These are phyloP conservation scores for Pythium angustatum DNA, from an alignment of 352 stramenopile genomes.

Conservation along the genomic window DNA sequence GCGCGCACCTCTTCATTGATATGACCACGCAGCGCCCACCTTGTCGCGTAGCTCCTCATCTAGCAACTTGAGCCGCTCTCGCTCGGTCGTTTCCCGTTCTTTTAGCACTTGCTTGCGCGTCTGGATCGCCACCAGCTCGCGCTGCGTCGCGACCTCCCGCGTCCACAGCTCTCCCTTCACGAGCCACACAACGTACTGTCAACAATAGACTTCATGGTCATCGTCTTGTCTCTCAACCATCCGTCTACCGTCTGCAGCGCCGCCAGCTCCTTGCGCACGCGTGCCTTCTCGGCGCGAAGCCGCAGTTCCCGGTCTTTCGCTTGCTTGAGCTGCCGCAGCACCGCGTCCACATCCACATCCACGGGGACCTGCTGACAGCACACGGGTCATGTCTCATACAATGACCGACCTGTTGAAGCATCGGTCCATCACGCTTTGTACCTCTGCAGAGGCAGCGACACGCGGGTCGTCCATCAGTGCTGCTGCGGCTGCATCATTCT, in stretches of 20 bases:
- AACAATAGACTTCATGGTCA: neutral
- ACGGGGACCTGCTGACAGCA: no score
- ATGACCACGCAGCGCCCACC: no score
- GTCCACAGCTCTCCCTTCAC: slow-evolving; percentile 41
- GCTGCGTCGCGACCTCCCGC: slow-evolving; percentile 45
- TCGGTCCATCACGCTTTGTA: no score
- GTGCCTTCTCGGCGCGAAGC: slow-evolving; percentile 70
- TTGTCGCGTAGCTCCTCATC: slow-evolving; percentile 36
- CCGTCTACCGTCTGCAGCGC: slow-evolving; percentile 49
- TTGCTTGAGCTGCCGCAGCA: slow-evolving; percentile 52
- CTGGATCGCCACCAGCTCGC: slow-evolving; percentile 44
- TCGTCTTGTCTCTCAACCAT: no score
- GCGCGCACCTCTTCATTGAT: no score
- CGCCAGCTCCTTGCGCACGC: slow-evolving; percentile 53
- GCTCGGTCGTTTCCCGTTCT: slow-evolving; percentile 35
- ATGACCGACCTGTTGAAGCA: no score
- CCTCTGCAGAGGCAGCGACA: no score
- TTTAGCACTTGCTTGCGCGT: slow-evolving; percentile 40
- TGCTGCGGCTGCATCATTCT: no score
- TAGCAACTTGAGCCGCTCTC: slow-evolving; percentile 35
- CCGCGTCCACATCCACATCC: slow-evolving; percentile 54
- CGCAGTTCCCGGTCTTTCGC: slow-evolving; percentile 66
- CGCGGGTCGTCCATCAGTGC: no score
- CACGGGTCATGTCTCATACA: no score
- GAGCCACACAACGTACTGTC: neutral